Conservation (phyloP, 768 basidiomycete species). For the Russula compacta region DNA sequence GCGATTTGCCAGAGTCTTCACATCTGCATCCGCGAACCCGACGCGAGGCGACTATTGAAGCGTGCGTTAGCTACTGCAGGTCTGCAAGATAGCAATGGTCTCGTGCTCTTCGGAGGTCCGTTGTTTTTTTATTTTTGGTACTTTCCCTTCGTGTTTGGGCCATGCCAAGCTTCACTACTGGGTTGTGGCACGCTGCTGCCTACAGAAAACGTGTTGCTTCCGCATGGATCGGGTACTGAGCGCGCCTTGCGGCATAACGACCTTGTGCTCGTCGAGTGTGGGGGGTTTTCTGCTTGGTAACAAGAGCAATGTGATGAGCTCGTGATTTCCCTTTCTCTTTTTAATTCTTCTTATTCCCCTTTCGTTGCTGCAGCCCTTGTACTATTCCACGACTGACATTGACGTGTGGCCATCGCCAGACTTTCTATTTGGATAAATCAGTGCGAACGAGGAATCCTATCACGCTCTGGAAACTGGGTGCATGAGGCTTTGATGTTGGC, state of each 20-base stretch:
- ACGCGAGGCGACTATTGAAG: slow-evolving; percentile 50
- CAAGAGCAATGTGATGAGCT: slow-evolving; percentile 68
- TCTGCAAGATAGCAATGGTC: slow-evolving; percentile 44
- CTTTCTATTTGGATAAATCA: slow-evolving; percentile 54
- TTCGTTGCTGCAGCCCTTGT: not conserved
- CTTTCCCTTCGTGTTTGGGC: no score
- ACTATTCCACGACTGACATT: not conserved
- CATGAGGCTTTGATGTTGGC: slow-evolving; percentile 54
- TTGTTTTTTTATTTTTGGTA: slow-evolving; percentile 18
- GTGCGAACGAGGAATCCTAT: slow-evolving; percentile 44
- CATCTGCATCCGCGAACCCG: slow-evolving; percentile 70
- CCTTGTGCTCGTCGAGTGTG: slow-evolving; percentile 68
- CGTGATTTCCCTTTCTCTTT: slow-evolving; percentile 27
- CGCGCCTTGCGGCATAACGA: slow-evolving; percentile 46
- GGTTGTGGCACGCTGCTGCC: not conserved
- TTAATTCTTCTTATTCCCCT: not conserved
- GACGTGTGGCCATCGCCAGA: slow-evolving; percentile 30
- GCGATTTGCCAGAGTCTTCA: slow-evolving; percentile 49
- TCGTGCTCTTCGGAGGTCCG: slow-evolving; percentile 79
- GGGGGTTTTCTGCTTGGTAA: slow-evolving; percentile 65
- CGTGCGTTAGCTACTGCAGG: slow-evolving; percentile 50
- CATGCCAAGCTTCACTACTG: no score
- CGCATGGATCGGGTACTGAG: slow-evolving; percentile 75
- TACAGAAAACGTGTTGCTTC: slow-evolving; percentile 76
- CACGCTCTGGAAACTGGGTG: slow-evolving; percentile 55